phyloP scores from a whole-genome alignment of 768 basidiomycete genomes.

The Pleurotus citrinopileatus region DNA sequence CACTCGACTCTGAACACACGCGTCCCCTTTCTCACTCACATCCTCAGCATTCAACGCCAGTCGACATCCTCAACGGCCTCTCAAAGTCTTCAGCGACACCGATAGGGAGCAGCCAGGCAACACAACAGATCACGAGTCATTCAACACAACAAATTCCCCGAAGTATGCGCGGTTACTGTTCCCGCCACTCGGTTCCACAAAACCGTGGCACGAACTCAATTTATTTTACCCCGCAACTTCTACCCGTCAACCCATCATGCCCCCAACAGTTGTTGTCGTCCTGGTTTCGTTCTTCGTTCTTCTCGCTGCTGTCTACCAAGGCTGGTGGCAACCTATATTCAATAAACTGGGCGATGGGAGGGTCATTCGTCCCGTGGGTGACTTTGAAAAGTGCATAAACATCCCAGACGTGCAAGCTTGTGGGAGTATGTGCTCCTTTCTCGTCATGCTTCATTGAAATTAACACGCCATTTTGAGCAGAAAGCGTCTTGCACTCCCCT shows the following conservation, averaged over 20 bases:
- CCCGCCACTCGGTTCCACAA: neutral
- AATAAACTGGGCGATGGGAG: conserved; percentile 41
- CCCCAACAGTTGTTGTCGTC: conserved; percentile 5
- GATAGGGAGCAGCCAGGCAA: too few species aligned
- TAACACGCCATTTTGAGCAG: conserved; percentile 26
- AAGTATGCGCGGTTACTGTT: neutral
- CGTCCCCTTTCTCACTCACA: too few species aligned
- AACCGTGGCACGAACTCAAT: neutral
- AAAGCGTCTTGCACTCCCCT: conserved; percentile 56
- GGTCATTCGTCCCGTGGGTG: conserved; percentile 40
- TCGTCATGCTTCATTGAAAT: neutral
- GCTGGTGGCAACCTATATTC: conserved; percentile 46
- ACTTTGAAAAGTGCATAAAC: conserved; percentile 39
- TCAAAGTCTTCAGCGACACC: too few species aligned
- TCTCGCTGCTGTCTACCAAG: conserved; percentile 42
- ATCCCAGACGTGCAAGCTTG: conserved; percentile 61
- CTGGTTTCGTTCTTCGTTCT: conserved; percentile 23
- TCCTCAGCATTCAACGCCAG: too few species aligned
- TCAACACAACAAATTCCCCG: neutral
- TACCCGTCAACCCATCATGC: conserved; percentile 2
- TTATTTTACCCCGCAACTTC: neutral
- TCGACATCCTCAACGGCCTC: too few species aligned
- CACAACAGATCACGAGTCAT: too few species aligned
- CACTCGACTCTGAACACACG: too few species aligned
- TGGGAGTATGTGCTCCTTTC: conserved; percentile 45